These are phyloP conservation scores for Fusarium penzigii DNA, from an alignment of 2,329 filamentous ascomycete genomes.

Conservation along the genomic window DNA sequence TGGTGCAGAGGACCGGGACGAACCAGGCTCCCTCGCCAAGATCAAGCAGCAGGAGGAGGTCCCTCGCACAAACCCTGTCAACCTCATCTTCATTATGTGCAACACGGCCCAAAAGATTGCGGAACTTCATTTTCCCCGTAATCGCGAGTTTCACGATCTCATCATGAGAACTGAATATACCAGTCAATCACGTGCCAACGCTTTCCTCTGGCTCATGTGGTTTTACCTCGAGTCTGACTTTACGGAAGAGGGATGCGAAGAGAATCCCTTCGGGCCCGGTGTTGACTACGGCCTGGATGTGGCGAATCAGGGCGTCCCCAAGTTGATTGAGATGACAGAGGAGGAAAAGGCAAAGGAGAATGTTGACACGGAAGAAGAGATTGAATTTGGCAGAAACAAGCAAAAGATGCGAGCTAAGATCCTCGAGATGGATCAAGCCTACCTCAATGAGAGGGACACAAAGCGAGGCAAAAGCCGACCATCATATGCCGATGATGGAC, in stretches of 20 bases:
- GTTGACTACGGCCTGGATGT: constrained; percentile 66
- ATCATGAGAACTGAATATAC: constrained; percentile 87
- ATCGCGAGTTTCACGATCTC: constrained; percentile 91
- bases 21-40: constrained; percentile 81
- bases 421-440: constrained; percentile 72
- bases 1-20: constrained; percentile 83
- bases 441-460: constrained; percentile 60
- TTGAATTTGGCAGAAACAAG: constrained; percentile 71
- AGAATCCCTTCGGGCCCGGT: constrained; percentile 84
- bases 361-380: constrained; percentile 69
- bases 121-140: constrained; percentile 83
- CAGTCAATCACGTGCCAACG: constrained; percentile 78
- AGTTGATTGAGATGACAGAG: constrained; percentile 63
- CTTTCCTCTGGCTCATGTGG: constrained; percentile 98
- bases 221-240: constrained; percentile 98
- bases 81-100: constrained; percentile 92
- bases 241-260: constrained; percentile 79
- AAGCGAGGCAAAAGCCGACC: constrained; percentile 53
- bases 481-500: constrained; percentile 51
- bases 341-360: constrained; percentile 72
- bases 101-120: constrained; percentile 89
- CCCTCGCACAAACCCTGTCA: constrained; percentile 90
- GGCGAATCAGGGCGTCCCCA: constrained; percentile 69
- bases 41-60: constrained; percentile 65
- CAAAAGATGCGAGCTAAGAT: constrained; percentile 74